These are phyloP conservation scores for Pichia sp. DNA, from an alignment of 1,139 yeast genomes.

Conservation along the genomic window DNA sequence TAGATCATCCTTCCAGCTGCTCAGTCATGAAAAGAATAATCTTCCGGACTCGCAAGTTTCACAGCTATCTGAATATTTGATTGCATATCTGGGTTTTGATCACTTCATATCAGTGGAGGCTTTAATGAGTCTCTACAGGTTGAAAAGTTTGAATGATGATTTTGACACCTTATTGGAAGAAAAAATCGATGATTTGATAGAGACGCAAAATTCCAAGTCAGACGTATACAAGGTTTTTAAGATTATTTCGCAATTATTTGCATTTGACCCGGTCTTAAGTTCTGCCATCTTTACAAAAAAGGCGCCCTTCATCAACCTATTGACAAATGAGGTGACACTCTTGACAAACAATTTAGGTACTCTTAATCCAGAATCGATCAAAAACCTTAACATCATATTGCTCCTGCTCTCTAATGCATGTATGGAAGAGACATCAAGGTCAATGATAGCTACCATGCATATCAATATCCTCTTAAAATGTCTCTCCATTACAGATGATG, in stretches of 20 bases:
- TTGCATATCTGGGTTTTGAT: conserved; percentile 11
- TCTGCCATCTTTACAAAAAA: conserved; percentile 22
- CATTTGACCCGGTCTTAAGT: conserved; percentile 20
- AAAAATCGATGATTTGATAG: conserved; percentile 22
- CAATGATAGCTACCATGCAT: conserved; percentile 26
- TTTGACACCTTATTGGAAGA: conserved; percentile 7
- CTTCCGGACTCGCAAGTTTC: neutral
- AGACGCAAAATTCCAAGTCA: conserved; percentile 13
- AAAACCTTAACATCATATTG: conserved; percentile 17
- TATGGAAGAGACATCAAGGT: conserved; percentile 27
- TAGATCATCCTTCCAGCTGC: neutral
- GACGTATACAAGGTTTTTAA: conserved; percentile 19
- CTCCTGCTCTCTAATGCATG: conserved; percentile 28
- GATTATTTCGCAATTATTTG: conserved; percentile 22
- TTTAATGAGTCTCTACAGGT: conserved; percentile 5
- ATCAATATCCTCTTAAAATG: conserved; percentile 20
- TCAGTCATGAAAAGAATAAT: neutral
- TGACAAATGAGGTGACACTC: conserved; percentile 25
- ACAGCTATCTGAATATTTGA: neutral
- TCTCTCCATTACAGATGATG: conserved; percentile 12
- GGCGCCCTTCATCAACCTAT: conserved; percentile 18
- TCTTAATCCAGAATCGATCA: conserved; percentile 5
- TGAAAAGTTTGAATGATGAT: conserved; percentile 3
- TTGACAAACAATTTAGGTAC: conserved; percentile 10
- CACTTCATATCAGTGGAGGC: conserved; percentile 10